A percentile compares a stretch with the other conserved stretches of the same genome.
Conservation (phyloP, 306 rosid species). For the Parietaria judaica region DNA sequence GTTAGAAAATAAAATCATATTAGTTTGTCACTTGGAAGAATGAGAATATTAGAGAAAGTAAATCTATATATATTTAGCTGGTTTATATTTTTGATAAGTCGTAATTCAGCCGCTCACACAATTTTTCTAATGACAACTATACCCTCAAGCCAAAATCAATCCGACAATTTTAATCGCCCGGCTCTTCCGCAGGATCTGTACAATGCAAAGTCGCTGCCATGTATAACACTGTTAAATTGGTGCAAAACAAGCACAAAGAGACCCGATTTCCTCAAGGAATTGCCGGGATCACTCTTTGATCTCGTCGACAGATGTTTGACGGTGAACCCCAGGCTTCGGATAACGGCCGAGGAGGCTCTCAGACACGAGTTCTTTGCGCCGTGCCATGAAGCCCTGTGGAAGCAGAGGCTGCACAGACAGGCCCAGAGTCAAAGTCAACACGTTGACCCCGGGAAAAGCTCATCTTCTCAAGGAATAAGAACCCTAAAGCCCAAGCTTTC, state of each 20-base stretch:
- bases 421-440: slow-evolving; percentile 3
- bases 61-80: too few species aligned
- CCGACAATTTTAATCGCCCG: neutral
- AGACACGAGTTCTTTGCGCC: slow-evolving; percentile 55
- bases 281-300: slow-evolving; percentile 48
- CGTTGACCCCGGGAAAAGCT: slow-evolving; percentile 2
- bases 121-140: neutral
- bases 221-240: slow-evolving; percentile 42
- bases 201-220: slow-evolving; percentile 32
- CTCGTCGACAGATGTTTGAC: slow-evolving; percentile 54
- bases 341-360: slow-evolving; percentile 53
- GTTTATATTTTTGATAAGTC: too few species aligned
- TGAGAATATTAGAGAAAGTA: too few species aligned
- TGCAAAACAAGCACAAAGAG: slow-evolving; percentile 44
- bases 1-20: too few species aligned
- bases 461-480: slow-evolving; percentile 11
- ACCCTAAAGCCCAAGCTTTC: slow-evolving; percentile 8
- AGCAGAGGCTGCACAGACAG: slow-evolving; percentile 31
- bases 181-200: slow-evolving; percentile 45
- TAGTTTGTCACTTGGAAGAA: too few species aligned
- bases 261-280: slow-evolving; percentile 38
- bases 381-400: slow-evolving; percentile 28
- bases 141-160: neutral
- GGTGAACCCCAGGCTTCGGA: slow-evolving; percentile 57
- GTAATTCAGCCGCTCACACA: too few species aligned